These are phyloP conservation scores for Setomelanomma holmii DNA, from an alignment of 2,329 filamentous ascomycete species.

Conservation along the genomic window DNA sequence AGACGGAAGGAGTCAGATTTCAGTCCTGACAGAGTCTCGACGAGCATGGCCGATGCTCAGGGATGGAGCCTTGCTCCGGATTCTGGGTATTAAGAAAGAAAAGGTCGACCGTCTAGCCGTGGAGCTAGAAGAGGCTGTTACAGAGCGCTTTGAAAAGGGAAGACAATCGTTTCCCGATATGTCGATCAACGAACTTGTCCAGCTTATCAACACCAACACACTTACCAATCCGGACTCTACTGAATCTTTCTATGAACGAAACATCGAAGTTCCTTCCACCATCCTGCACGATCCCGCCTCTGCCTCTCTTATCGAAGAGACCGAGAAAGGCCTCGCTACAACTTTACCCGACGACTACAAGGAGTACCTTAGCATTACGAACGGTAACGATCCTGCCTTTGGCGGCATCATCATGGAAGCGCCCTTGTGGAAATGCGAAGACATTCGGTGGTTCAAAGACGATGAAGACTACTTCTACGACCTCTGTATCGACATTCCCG, in stretches of 20 bases:
- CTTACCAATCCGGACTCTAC: neutral
- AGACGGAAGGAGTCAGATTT: conserved; percentile 6
- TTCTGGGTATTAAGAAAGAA: conserved; percentile 6
- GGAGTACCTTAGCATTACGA: conserved; percentile 17
- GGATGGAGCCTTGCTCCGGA: conserved; percentile 12
- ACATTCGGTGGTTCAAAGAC: neutral
- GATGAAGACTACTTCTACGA: neutral
- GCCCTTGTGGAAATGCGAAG: neutral
- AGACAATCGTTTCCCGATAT: neutral
- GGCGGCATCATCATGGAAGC: conserved; percentile 2
- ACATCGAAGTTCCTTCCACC: conserved; percentile 1
- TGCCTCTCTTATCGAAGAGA: conserved; percentile 3
- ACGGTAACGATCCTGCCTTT: conserved; percentile 14
- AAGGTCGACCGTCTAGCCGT: conserved; percentile 3
- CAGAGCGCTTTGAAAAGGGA: conserved; percentile 11
- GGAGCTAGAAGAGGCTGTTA: conserved; percentile 9
- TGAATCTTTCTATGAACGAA: neutral
- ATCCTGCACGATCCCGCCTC: conserved; percentile 16
- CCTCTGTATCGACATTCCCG: neutral
- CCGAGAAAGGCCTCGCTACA: conserved; percentile 14
- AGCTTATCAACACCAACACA: conserved; percentile 14
- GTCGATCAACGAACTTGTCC: conserved; percentile 7
- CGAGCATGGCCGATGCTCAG: conserved; percentile 8
- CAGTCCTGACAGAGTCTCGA: conserved; percentile 7
- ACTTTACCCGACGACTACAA: conserved; percentile 21